Base-by-base conservation (phyloP, 2,329 filamentous ascomycete genomes). In the Aspergillus aculeatinus region DNA sequence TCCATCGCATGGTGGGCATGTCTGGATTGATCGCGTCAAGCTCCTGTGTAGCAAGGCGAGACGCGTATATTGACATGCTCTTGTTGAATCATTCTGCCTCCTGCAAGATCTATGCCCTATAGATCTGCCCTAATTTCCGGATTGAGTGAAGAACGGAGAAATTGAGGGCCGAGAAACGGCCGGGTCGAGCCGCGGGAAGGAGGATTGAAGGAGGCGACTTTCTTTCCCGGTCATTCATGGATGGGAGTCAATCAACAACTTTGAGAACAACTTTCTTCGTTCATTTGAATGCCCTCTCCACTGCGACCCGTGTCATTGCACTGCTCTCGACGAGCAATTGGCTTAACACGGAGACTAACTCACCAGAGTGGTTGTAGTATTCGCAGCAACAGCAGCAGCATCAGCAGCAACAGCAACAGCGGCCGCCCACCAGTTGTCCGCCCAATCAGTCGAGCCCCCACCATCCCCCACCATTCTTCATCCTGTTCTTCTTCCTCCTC, bases 261-360 rank as follows among this genome's bases (percentile, higher is more conserved):
- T 2, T 9, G 11, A 12, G 11, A 35, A 35, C 14, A 44, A 7
- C 16, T 16, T 44, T 44, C 16, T 44, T 16, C 39, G 4, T 19
- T 14, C 16, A 16, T 44, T 65, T 74, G 68, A 67, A 75, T 75
- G 73, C 69, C 67, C 70, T 66, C 58, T 63, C 55, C 65, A 59
- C 51, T 59, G 23, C 50, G 48, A 48, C 51, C 68, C 63, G 62
- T 62, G 55, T 63, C 68, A 60, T 57, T 67, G 55, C 68, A 68
- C 68, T 67, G 68, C 60, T 62, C 65, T 63, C 69, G 63, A 69
- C 44, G 68, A 72, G 65, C 72, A 64, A 63, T 74, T 66, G 62
- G 60, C 49, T 65, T 19, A 44, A 14, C 39, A 19, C 39, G 5
- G 14, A 19, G 16, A 44, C 39, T 19, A 14, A 44, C 6, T 44